phyloP scores from a whole-genome alignment of 2,329 filamentous ascomycete species.

The Aspergillus sp. region DNA sequence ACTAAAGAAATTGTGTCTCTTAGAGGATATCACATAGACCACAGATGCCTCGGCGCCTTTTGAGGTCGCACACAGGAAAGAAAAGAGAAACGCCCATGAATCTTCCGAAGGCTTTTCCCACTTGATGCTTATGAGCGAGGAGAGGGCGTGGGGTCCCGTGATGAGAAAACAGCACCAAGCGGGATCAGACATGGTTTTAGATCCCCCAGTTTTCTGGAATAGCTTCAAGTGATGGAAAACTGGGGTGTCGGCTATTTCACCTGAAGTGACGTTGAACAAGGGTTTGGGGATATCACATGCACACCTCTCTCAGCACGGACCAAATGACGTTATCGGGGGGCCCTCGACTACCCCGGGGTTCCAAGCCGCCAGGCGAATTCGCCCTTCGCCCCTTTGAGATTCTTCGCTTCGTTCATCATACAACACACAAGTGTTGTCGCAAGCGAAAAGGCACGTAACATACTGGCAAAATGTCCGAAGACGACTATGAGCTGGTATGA shows the following conservation, averaged over 20 bases:
- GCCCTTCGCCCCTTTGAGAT: not conserved
- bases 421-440: not conserved
- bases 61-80: too few relatives aligned
- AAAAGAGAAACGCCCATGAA: too few relatives aligned
- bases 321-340: not conserved
- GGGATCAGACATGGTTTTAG: too few relatives aligned
- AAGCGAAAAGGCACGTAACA: not conserved
- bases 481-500: slow-evolving; percentile 9
- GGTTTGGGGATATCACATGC: not conserved
- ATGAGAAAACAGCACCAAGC: too few relatives aligned
- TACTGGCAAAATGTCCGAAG: slow-evolving; percentile 4
- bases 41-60: too few relatives aligned
- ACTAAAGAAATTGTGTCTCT: too few relatives aligned
- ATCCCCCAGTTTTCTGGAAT: not conserved
- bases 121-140: too few relatives aligned
- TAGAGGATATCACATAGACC: too few relatives aligned
- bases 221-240: not conserved
- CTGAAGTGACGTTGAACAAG: not conserved
- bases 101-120: too few relatives aligned
- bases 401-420: not conserved
- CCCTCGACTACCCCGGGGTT: not conserved
- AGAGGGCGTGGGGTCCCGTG: too few relatives aligned
- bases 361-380: not conserved
- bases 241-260: not conserved
- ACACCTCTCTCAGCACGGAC: not conserved